These are phyloP conservation scores for Pichia sp. DNA, from an alignment of 1,139 yeast genomes.

Conservation along the genomic window DNA sequence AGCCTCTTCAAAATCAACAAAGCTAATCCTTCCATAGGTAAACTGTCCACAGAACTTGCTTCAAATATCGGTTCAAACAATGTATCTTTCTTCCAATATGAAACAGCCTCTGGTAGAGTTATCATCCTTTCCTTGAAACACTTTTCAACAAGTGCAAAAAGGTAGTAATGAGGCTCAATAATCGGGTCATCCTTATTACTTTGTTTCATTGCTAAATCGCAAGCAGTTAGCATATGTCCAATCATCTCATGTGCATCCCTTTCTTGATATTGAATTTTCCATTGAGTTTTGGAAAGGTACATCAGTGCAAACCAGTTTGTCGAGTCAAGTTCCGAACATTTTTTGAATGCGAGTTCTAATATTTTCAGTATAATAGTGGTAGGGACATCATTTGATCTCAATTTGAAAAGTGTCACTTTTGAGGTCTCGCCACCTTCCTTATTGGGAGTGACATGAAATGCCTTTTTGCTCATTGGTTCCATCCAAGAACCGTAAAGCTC, in stretches of 20 bases:
- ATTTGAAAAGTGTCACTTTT: slow-evolving; percentile 2
- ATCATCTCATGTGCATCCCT: slow-evolving; percentile 26
- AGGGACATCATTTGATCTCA: slow-evolving; percentile 19
- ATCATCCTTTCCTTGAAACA: slow-evolving; percentile 36
- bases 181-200: slow-evolving; percentile 45
- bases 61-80: slow-evolving; percentile 16
- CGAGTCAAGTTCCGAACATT: slow-evolving; percentile 37
- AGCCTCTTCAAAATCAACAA: slow-evolving; percentile 8
- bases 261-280: slow-evolving; percentile 34
- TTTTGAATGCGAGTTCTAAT: slow-evolving; percentile 31
- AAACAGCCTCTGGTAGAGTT: slow-evolving; percentile 31
- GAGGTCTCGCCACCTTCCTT: background rate
- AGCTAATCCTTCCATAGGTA: slow-evolving; percentile 1
- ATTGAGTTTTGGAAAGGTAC: slow-evolving; percentile 53
- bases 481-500: slow-evolving; percentile 55
- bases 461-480: slow-evolving; percentile 63
- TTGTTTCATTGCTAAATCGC: slow-evolving; percentile 34
- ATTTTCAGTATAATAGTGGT: slow-evolving; percentile 19
- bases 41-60: slow-evolving; percentile 5
- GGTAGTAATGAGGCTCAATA: slow-evolving; percentile 68
- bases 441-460: slow-evolving; percentile 36
- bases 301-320: slow-evolving; percentile 59
- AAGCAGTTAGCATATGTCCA: slow-evolving; percentile 35
- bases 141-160: slow-evolving; percentile 56
- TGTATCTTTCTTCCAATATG: slow-evolving; percentile 33